phyloP scores from a whole-genome alignment of 257 asterid genomes.

The Solanum virginianum region DNA sequence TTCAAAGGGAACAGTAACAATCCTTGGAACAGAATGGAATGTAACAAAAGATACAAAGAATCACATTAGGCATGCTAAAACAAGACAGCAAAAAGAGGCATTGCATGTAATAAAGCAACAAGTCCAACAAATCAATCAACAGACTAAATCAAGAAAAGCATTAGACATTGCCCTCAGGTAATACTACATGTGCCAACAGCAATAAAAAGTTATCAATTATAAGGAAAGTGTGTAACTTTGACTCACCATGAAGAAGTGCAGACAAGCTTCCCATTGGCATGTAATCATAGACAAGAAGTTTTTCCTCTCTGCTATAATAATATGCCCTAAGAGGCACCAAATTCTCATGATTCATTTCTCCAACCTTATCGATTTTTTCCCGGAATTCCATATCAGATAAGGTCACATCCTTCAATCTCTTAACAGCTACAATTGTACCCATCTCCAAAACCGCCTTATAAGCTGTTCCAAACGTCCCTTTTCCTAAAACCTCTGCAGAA shows the following conservation, averaged over 20 bases:
- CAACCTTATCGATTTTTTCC: slow-evolving; percentile 25
- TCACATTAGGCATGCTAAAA: neutral
- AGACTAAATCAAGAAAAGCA: neutral
- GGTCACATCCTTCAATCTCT: slow-evolving; percentile 31
- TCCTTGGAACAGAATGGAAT: neutral
- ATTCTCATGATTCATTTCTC: slow-evolving; percentile 22
- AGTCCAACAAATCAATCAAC: neutral
- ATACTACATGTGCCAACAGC: neutral
- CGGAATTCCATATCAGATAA: slow-evolving; percentile 21
- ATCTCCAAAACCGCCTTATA: slow-evolving; percentile 32
- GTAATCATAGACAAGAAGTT: slow-evolving; percentile 33
- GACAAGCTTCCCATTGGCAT: slow-evolving; percentile 41
- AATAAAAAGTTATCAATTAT: neutral
- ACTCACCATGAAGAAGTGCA: slow-evolving; percentile 35
- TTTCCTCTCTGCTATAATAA: slow-evolving; percentile 37
- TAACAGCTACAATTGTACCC: slow-evolving; percentile 25
- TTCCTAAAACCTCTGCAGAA: slow-evolving; percentile 36
- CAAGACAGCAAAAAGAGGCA: neutral
- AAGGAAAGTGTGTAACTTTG: neutral
- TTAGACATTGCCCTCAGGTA: neutral
- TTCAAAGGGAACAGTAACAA: neutral
- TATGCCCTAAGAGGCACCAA: slow-evolving; percentile 36
- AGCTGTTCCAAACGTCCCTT: slow-evolving; percentile 31
- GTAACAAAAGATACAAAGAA: neutral
- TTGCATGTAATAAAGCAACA: neutral